phyloP scores from a whole-genome alignment of 768 basidiomycete species.

The Leccinum olivaceopallidum region DNA sequence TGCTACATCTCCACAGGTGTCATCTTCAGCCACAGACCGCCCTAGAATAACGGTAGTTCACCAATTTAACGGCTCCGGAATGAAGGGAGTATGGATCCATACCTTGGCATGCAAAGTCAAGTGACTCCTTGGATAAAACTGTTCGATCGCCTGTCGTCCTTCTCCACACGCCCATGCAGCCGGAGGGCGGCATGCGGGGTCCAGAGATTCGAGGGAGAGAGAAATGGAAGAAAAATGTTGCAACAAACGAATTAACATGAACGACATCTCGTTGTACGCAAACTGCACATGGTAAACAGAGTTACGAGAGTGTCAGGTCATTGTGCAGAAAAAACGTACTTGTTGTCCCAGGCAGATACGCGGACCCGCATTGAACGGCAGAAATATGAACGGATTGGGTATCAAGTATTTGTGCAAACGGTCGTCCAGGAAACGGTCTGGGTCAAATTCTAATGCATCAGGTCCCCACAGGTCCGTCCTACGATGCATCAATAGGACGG shows the following conservation, averaged over 20 bases:
- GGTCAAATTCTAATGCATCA: constrained; percentile 39
- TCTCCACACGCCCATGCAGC: constrained; percentile 25
- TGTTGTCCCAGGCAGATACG: constrained; percentile 40
- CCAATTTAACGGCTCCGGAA: neutral
- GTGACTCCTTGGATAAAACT: constrained; percentile 28
- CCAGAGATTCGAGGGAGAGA: constrained; percentile 30
- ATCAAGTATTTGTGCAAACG: constrained; percentile 35
- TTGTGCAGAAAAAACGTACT: constrained; percentile 18
- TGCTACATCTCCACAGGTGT: constrained; percentile 24
- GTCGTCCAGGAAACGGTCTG: constrained; percentile 42
- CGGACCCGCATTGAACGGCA: constrained; percentile 45
- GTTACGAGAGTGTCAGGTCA: neutral
- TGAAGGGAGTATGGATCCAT: constrained; percentile 8
- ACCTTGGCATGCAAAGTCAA: constrained; percentile 40
- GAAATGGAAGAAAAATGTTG: constrained; percentile 28
- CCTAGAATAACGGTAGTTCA: constrained; percentile 26
- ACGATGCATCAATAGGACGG: constrained; percentile 38
- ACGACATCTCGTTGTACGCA: constrained; percentile 36
- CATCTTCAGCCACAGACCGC: constrained; percentile 50
- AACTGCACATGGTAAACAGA: constrained; percentile 24
- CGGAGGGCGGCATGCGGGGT: constrained; percentile 28
- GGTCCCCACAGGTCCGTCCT: constrained; percentile 40
- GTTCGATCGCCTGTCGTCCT: constrained; percentile 30
- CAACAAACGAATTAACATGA: constrained; percentile 32
- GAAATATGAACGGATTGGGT: constrained; percentile 43